These are phyloP conservation scores for Pseudogymnoascus sp. DNA, from an alignment of 2,329 filamentous ascomycete species.

Conservation along the genomic window DNA sequence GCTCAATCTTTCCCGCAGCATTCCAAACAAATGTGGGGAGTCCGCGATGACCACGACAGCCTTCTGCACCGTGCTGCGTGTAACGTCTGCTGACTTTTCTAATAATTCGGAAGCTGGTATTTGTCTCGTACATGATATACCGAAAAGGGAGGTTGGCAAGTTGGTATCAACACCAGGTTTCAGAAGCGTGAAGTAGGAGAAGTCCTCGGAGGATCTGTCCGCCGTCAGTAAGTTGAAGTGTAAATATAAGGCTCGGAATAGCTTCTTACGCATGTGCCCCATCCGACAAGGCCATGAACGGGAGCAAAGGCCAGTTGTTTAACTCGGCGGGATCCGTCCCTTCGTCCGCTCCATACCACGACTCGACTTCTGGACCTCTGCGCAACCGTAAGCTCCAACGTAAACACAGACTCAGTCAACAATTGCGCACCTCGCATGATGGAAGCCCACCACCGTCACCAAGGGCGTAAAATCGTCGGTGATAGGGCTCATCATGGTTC, in stretches of 20 bases:
- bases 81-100: slow-evolving; percentile 78
- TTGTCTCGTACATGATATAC: slow-evolving; percentile 91
- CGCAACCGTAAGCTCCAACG: slow-evolving; percentile 5
- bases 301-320: slow-evolving; percentile 84
- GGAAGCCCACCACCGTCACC: slow-evolving; percentile 75
- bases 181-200: slow-evolving; percentile 94
- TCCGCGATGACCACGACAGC: slow-evolving; percentile 93
- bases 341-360: slow-evolving; percentile 74
- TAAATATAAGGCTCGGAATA: slow-evolving; percentile 40
- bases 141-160: slow-evolving; percentile 78
- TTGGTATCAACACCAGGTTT: slow-evolving; percentile 47
- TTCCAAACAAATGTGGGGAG: slow-evolving; percentile 81
- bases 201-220: slow-evolving; percentile 77
- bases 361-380: slow-evolving; percentile 83
- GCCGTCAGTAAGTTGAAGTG: slow-evolving; percentile 8
- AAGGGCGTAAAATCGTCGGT: slow-evolving; percentile 53
- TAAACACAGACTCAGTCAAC: slow-evolving; percentile 9
- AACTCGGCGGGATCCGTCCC: slow-evolving; percentile 70
- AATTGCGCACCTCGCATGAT: slow-evolving; percentile 56
- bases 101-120: slow-evolving; percentile 72
- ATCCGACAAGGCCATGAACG: slow-evolving; percentile 95
- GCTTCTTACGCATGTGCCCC: slow-evolving; percentile 81
- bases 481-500: slow-evolving; percentile 14
- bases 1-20: slow-evolving; percentile 80
- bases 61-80: slow-evolving; percentile 96